A percentile compares a stretch with the other conserved stretches of the same genome.
Conservation (phyloP, 2,329 filamentous ascomycete species). For the Ophiosphaerella narmari region DNA sequence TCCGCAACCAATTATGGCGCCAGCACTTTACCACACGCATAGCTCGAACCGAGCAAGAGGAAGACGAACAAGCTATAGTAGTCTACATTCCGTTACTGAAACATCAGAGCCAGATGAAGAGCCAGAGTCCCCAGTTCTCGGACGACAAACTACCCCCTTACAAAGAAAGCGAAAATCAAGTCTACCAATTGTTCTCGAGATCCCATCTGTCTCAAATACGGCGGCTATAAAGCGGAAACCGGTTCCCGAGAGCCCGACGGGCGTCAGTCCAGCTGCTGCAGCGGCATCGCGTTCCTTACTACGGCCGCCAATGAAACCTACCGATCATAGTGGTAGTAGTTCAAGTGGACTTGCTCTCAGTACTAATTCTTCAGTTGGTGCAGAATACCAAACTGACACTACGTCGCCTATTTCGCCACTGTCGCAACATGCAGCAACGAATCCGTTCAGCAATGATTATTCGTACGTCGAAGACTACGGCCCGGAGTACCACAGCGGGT, state of each 20-base stretch:
- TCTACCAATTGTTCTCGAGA: slow-evolving; percentile 12
- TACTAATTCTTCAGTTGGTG: slow-evolving; percentile 4
- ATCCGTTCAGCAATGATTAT: slow-evolving; percentile 34
- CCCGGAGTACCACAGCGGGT: slow-evolving; percentile 27
- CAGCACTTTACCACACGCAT: slow-evolving; percentile 38
- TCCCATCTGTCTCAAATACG: slow-evolving; percentile 16
- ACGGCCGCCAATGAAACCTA: slow-evolving; percentile 24
- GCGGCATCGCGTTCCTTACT: slow-evolving; percentile 25
- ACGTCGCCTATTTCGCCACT: slow-evolving; percentile 21
- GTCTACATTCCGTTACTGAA: slow-evolving; percentile 40
- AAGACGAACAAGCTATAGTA: slow-evolving; percentile 37
- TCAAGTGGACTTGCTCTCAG: slow-evolving; percentile 25
- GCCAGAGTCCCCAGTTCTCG: slow-evolving; percentile 26
- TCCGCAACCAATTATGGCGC: slow-evolving; percentile 27
- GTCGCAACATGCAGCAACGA: slow-evolving; percentile 13
- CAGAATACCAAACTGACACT: slow-evolving; percentile 12
- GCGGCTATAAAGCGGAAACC: slow-evolving; percentile 36
- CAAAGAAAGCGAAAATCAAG: slow-evolving; percentile 11
- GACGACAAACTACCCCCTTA: slow-evolving; percentile 11
- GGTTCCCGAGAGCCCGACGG: slow-evolving; percentile 16
- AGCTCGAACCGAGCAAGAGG: slow-evolving; percentile 41
- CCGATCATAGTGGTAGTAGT: slow-evolving; percentile 31
- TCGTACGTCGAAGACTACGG: slow-evolving; percentile 40
- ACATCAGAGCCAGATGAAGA: slow-evolving; percentile 36
- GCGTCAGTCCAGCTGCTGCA: slow-evolving; percentile 20